phyloP scores from a whole-genome alignment of 2,329 filamentous ascomycete genomes.

The Venturia oleaginea region DNA sequence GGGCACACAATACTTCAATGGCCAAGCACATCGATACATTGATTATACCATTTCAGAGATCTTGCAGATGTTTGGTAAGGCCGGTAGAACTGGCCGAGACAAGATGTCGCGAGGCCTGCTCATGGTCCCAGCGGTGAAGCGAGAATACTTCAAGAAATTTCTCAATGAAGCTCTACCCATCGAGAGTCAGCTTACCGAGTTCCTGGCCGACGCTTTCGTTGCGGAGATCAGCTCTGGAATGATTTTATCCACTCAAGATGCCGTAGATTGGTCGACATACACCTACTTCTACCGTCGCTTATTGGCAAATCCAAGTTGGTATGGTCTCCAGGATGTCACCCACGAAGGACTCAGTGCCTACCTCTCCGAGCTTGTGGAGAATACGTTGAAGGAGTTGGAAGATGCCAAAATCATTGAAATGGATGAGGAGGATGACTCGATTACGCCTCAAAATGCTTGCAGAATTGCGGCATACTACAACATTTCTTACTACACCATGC shows the following conservation, averaged over 20 bases:
- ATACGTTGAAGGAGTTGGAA: constrained; percentile 77
- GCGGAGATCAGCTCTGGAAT: constrained; percentile 95
- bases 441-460: constrained; percentile 84
- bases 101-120: constrained; percentile 82
- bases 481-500: constrained; percentile 98
- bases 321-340: constrained; percentile 69
- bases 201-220: constrained; percentile 91
- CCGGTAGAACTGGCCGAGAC: constrained; percentile 68
- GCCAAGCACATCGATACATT: constrained; percentile 90
- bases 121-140: constrained; percentile 90
- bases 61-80: constrained; percentile 95
- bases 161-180: constrained; percentile 91
- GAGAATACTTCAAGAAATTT: constrained; percentile 99
- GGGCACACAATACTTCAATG: constrained; percentile 97
- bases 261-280: constrained; percentile 96
- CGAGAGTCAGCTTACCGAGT: constrained; percentile 86
- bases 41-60: constrained; percentile 93
- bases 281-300: constrained; percentile 96
- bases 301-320: constrained; percentile 92
- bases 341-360: constrained; percentile 91
- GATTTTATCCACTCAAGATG: constrained; percentile 90
- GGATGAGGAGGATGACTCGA: constrained; percentile 77
- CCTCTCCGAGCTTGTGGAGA: constrained; percentile 89
- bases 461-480: constrained; percentile 99
- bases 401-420: constrained; percentile 95